phyloP scores from a whole-genome alignment of 2,329 filamentous ascomycete genomes.

The Epichloe gansuensis region DNA sequence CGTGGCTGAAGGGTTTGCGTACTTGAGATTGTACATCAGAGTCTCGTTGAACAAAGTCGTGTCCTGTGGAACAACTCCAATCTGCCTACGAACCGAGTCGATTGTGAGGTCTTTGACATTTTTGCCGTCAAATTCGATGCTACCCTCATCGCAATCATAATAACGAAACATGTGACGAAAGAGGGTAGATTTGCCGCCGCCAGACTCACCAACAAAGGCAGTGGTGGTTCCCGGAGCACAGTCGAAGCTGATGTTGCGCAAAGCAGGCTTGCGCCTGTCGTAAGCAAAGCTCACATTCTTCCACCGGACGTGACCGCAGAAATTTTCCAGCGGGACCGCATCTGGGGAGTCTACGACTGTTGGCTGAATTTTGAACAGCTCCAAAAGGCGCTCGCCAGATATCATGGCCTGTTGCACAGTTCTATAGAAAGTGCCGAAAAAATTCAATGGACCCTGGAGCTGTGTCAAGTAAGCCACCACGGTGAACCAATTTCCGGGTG shows the following conservation, averaged over 20 bases:
- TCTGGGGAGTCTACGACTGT: slow-evolving; percentile 70
- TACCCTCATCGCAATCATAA: slow-evolving; percentile 73
- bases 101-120: slow-evolving; percentile 82
- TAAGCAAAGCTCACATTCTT: slow-evolving; percentile 86
- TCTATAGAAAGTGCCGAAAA: slow-evolving; percentile 89
- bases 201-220: slow-evolving; percentile 90
- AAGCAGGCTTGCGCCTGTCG: slow-evolving; percentile 69
- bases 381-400: slow-evolving; percentile 85
- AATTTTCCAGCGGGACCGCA: slow-evolving; percentile 50
- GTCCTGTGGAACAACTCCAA: slow-evolving; percentile 94
- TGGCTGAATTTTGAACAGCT: slow-evolving; percentile 91
- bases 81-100: slow-evolving; percentile 79
- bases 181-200: slow-evolving; percentile 91
- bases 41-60: slow-evolving; percentile 91
- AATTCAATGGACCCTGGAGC: slow-evolving; percentile 69
- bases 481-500: slow-evolving; percentile 58
- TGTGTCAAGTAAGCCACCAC: slow-evolving; percentile 69
- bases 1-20: slow-evolving; percentile 69
- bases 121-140: slow-evolving; percentile 71
- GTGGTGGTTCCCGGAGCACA: slow-evolving; percentile 86
- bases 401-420: slow-evolving; percentile 96
- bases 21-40: slow-evolving; percentile 87
- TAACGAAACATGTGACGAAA: slow-evolving; percentile 95
- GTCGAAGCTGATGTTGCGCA: slow-evolving; percentile 73
- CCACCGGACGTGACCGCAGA: slow-evolving; percentile 74